These are phyloP conservation scores for Daldinia grandis DNA, from an alignment of 495 filamentous ascomycete species.

Conservation along the genomic window DNA sequence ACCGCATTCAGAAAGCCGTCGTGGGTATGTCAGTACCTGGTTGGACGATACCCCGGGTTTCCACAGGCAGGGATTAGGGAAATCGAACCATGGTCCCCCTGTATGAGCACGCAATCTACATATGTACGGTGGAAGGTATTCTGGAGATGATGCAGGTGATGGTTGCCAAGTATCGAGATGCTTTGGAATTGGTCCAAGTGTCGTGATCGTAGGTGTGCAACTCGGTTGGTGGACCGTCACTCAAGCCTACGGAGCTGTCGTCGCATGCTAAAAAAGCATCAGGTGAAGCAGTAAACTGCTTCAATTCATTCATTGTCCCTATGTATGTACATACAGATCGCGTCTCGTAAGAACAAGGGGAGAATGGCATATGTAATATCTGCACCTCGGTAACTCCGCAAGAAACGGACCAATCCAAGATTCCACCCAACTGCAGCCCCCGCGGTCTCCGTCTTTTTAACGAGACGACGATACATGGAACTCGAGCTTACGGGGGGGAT, in stretches of 20 bases:
- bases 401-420: slow-evolving; percentile 29
- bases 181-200: background rate
- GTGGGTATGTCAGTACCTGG: background rate
- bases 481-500: slow-evolving; percentile 18
- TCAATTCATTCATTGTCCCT: slow-evolving; percentile 23
- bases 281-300: slow-evolving; percentile 23
- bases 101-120: background rate
- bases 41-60: slow-evolving; percentile 5
- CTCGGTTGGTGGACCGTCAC: too few relatives aligned
- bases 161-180: background rate
- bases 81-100: background rate
- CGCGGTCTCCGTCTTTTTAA: slow-evolving; percentile 9
- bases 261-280: slow-evolving; percentile 13
- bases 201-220: background rate
- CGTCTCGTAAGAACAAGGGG: slow-evolving; percentile 22
- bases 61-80: slow-evolving; percentile 5
- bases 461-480: slow-evolving; percentile 23
- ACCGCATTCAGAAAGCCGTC: slow-evolving; percentile 31
- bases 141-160: background rate
- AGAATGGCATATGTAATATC: slow-evolving; percentile 22
- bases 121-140: background rate
- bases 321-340: slow-evolving; percentile 28
- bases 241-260: background rate
- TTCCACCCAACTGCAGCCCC: slow-evolving; percentile 24
- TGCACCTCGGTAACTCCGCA: slow-evolving; percentile 20